These are phyloP conservation scores for Wickerhamomyces chaumierensis DNA, from an alignment of 805 yeast genomes.

Conservation along the genomic window DNA sequence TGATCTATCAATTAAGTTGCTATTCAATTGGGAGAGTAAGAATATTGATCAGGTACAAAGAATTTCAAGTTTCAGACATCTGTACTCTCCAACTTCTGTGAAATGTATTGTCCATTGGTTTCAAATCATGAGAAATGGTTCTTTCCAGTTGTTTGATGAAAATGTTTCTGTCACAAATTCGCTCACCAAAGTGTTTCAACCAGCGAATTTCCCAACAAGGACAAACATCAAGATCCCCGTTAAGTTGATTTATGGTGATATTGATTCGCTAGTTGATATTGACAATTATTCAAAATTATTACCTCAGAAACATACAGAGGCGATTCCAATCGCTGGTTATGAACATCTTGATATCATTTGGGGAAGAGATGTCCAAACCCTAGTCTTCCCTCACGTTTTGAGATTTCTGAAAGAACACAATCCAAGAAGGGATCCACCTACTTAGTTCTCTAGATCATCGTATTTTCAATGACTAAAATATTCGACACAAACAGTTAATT, in stretches of 20 bases:
- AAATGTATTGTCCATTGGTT: slow-evolving; percentile 95
- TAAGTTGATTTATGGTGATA: slow-evolving; percentile 64
- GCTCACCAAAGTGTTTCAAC: slow-evolving; percentile 23
- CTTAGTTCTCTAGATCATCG: too few relatives aligned
- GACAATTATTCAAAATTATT: slow-evolving; percentile 59
- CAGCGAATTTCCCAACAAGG: slow-evolving; percentile 41
- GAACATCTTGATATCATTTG: slow-evolving; percentile 89
- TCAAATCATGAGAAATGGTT: slow-evolving; percentile 67
- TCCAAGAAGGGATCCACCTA: background rate
- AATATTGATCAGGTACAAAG: slow-evolving; percentile 72
- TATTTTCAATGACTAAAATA: too few relatives aligned
- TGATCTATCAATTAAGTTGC: slow-evolving; percentile 51
- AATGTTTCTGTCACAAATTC: slow-evolving; percentile 26
- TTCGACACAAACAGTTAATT: too few relatives aligned
- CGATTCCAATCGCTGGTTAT: slow-evolving; percentile 51
- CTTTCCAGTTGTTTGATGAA: slow-evolving; percentile 88
- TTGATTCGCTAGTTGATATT: slow-evolving; percentile 82
- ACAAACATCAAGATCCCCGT: slow-evolving; percentile 63
- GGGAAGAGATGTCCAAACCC: slow-evolving; percentile 55
- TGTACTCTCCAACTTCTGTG: slow-evolving; percentile 86
- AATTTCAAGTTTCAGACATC: slow-evolving; percentile 68
- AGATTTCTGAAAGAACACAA: slow-evolving; percentile 14
- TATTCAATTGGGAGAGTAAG: slow-evolving; percentile 71
- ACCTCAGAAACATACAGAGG: slow-evolving; percentile 39
- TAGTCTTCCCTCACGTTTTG: slow-evolving; percentile 32